phyloP scores from a whole-genome alignment of 1,284 basidiomycete genomes.

The Agaricales sp. region DNA sequence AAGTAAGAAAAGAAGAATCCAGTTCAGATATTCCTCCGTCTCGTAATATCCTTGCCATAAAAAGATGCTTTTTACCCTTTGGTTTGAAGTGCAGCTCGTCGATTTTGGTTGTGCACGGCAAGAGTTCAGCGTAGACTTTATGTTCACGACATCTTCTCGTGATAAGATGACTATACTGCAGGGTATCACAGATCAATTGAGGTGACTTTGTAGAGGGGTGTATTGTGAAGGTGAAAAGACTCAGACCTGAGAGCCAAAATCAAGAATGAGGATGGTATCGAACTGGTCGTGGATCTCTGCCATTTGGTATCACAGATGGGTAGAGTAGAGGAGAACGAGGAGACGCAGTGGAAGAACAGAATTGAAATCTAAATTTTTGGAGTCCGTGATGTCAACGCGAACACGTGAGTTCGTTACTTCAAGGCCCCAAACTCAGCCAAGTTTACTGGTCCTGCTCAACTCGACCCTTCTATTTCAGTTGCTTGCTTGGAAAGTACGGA shows the following conservation, averaged over 20 bases:
- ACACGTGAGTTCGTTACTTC: no score
- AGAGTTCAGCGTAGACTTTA: constrained; percentile 96
- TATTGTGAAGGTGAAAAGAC: constrained; percentile 6
- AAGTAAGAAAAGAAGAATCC: background rate
- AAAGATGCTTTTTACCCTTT: no score
- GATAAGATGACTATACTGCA: constrained; percentile 95
- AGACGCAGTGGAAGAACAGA: no score
- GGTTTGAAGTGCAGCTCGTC: constrained; percentile 89
- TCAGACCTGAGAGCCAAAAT: constrained; percentile 92
- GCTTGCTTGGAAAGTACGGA: no score
- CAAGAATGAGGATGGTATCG: constrained; percentile 93
- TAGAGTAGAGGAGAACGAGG: no score
- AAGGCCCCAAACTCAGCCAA: no score
- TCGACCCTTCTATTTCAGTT: no score
- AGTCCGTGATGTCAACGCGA: no score
- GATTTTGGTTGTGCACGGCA: constrained; percentile 94
- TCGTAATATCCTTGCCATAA: no score
- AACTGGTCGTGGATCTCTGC: constrained; percentile 91
- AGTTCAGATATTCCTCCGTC: background rate
- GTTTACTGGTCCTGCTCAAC: no score
- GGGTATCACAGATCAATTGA: constrained; percentile 9
- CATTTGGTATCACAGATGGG: no score
- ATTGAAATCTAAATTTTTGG: no score
- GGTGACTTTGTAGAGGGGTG: constrained; percentile 7
- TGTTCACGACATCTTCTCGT: constrained; percentile 97